Base-by-base conservation (phyloP, 345 rosid genomes). In the Citropsis articulata region DNA sequence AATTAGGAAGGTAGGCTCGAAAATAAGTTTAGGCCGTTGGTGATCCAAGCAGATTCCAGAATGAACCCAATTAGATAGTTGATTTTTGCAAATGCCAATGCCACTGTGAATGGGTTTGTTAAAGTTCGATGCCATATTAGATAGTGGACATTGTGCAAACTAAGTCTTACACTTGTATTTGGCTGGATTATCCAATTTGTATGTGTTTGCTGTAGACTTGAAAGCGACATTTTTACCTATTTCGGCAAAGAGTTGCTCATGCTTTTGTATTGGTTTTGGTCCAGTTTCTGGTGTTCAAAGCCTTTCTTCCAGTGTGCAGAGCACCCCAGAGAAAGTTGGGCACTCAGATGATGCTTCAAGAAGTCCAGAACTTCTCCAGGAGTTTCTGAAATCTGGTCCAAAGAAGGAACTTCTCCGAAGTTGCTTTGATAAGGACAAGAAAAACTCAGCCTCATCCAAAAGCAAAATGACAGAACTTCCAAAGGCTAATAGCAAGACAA, bases 381-480 rank as follows among this genome's bases (percentile, higher is more conserved):
- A 88, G 86, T 88, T 85, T 76, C 78, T 88, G 77, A 90, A 87
- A 84, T 86, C 90, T 57, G 89, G 86, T 72, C 82, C 82, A 14
- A 87, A 75, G 83, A 87, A 83, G 85, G 94, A 86, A 76, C 86
- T 89, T 82, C 83, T 84, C 36, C 83, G 75, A 76, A 73, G 73
- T 80, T 89, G 84, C 78, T 85, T 85, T 30, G 86, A 84, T 24
- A 89, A 84, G 81, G 93, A 82, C 50, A 84, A 85, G 81, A 89
- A 86, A 80, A 87, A 85, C 75, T 80, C 87, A 59, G 90, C 85
- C 74, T 82, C 91, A 1, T 86, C 90, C 4, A 90, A 89, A 87
- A 73, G 91, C 89, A 94, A 91, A 84, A 89, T 84, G 87, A 84
- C 86, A 27, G 98, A 93, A 83, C 70, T 80, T 78, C 67, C 78